Evolutionary conservation across 257 asterid genomes (phyloP).

Genomic region (Leonotis leonurus): DNA sequence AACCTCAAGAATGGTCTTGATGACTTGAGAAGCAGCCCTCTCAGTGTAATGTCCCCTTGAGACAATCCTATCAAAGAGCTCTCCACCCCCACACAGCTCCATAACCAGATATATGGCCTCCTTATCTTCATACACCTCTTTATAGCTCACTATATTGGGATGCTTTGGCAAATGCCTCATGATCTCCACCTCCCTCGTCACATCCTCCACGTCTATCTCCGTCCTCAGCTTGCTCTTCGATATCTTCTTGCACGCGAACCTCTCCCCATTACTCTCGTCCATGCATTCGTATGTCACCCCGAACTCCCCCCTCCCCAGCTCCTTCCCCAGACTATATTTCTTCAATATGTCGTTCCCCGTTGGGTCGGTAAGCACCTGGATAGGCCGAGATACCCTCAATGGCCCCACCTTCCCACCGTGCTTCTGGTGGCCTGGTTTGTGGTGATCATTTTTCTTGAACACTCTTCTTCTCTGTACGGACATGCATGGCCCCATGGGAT

Average conservation of each 20-base stretch:
- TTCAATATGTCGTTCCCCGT: conserved; percentile 35
- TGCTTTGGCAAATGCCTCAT: conserved; percentile 75
- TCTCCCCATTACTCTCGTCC: conserved; percentile 35
- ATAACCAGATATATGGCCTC: conserved; percentile 71
- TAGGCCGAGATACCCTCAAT: conserved; percentile 29
- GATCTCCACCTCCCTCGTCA: conserved; percentile 74
- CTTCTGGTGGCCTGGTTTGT: not conserved
- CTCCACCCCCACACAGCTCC: conserved; percentile 94
- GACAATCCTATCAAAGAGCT: conserved; percentile 74
- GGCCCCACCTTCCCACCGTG: not conserved
- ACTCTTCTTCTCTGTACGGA: conserved; percentile 36
- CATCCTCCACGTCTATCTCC: conserved; percentile 73
- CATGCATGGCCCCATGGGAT: conserved; percentile 85
- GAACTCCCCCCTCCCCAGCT: conserved; percentile 84
- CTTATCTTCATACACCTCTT: conserved; percentile 66
- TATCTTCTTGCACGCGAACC: conserved; percentile 73
- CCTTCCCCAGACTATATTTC: conserved; percentile 55
- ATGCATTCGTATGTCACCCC: conserved; percentile 69
- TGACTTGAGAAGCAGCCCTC: conserved; percentile 65
- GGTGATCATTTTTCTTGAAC: conserved; percentile 29
- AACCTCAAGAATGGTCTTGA: conserved; percentile 75
- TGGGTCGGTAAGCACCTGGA: conserved; percentile 40
- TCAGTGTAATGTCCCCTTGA: conserved; percentile 78
- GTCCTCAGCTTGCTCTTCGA: conserved; percentile 61
- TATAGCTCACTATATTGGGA: conserved; percentile 66